Base-by-base conservation (phyloP, 2,329 filamentous ascomycete genomes). In the Stagonosporopsis vannaccii region DNA sequence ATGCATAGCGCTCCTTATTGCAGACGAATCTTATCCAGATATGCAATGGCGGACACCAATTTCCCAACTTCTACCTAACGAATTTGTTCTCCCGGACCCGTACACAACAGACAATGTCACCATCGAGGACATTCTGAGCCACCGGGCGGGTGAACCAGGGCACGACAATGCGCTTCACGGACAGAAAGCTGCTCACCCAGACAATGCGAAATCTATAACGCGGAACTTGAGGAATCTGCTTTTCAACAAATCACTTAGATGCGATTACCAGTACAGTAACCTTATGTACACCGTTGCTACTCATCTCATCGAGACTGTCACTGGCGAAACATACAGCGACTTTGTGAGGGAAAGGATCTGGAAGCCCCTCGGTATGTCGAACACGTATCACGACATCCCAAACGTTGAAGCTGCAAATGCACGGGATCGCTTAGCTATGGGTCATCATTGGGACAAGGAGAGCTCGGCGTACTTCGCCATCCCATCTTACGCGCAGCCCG, bases 81-180 rank as follows among this genome's bases (percentile, higher is more conserved):
- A 85, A 46, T 86, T 85, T 56, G 78, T 84, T 1, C 71, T 85
- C 11, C 59, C 75, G 12, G 79, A 82, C 47, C 72, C 75, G 0
- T 79, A 77, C 64, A 76, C 78, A 13, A 85, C 82, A 1, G 67
- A 73, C 22, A 77, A 82, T 56, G 68, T 84, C 36, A 86, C 82
- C 0, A 67, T 86, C 6, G 81, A 85, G 51, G 85, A 87, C 52
- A 79, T 82, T 2, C 74, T 84, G 0, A 78, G 78, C 45, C 84
- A 87, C 62, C 77, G 83, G 4, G 82, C 79, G 0, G 84, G 84
- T 9, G 74, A 84, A 56, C 74, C 82, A 73, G 43, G 51, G 12
- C 61, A 67, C 17, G 63, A 67, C 19, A 35, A 59, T 32, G 56
- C 59, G 13, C 60, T 61, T 20, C 32, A 58, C 6, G 49, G 63